Evolutionary conservation across 2,329 filamentous ascomycete species (phyloP).

Genomic region (Gaeumannomyces tritici): DNA sequence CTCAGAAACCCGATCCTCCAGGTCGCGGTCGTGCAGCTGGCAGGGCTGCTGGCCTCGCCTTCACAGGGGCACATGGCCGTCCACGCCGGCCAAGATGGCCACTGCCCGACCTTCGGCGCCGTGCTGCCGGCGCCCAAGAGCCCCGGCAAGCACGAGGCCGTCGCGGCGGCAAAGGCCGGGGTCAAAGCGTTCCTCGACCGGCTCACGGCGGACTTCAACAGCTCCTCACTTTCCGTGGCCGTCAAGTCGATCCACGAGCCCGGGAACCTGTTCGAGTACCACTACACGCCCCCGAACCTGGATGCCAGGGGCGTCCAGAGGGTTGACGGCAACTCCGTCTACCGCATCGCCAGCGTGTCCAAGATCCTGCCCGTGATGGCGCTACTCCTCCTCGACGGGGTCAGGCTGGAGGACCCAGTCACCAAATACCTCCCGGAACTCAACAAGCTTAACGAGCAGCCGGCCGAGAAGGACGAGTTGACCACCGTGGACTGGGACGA

Average conservation of each 20-base stretch:
- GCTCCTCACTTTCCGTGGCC: slow-evolving; percentile 20
- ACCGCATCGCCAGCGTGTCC: slow-evolving; percentile 26
- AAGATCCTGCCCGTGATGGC: slow-evolving; percentile 23
- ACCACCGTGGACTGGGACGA: slow-evolving; percentile 2
- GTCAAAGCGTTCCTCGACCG: neutral
- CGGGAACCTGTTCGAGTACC: slow-evolving; percentile 24
- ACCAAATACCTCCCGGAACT: slow-evolving; percentile 33
- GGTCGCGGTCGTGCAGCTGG: neutral
- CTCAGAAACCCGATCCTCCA: neutral
- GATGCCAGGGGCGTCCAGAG: slow-evolving; percentile 14
- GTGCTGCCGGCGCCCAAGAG: neutral
- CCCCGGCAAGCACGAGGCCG: neutral
- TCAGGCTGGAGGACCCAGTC: slow-evolving; percentile 30
- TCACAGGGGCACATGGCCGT: neutral
- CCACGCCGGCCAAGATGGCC: neutral
- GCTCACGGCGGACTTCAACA: neutral
- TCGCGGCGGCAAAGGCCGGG: neutral
- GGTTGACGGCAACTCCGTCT: slow-evolving; percentile 23
- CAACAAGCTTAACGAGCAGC: slow-evolving; percentile 6
- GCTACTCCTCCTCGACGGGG: slow-evolving; percentile 17
- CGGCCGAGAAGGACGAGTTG: neutral
- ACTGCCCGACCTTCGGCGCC: neutral
- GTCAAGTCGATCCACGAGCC: slow-evolving; percentile 32
- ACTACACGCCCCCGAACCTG: slow-evolving; percentile 25
- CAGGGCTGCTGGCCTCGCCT: neutral